Evolutionary conservation across 345 rosid species (phyloP), one percentile per base, ranked within the genome.

Genomic region (Linum lewisii): DNA sequence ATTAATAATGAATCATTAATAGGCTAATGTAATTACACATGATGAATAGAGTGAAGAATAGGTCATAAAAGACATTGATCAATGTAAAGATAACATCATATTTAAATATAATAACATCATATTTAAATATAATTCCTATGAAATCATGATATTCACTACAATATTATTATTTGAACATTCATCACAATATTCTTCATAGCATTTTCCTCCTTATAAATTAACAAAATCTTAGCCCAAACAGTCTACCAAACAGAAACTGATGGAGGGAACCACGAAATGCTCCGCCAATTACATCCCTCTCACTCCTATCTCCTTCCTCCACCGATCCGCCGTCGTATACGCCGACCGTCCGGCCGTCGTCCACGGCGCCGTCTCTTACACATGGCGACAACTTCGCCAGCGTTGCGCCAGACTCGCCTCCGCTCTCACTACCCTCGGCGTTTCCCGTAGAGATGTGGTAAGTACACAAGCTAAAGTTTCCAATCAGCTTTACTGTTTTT

Each of bases 351-450:
- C 64, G 61, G 75, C 89, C 24, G 25, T 84, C 36, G 77, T 79
- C 38, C 69, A 77, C 62, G 82, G 82, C 8, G 79, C 69, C 51
- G 71, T 81, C 69, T 58, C 51, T 60, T 79, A 65, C 72, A 84
- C 89, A 0, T 84, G 89, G 89, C 32, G 38, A 51, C 69, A 81
- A 61, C 79, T 85, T 3, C 78, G 24, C 57, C 67, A 69, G 54
- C 65, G 89, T 67, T 84, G 89, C 69, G 14, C 79, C 69, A 78
- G 62, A 64, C 86, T 84, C 51, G 89, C 89, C 44, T 81, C 89
- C 59, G 81, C 81, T 36, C 81, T 84, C 57, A 42, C 71, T 61
- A 65, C 54, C 34, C 75, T 77, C 20, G 84, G 84, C 26, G 63
- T 81, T 63, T 68, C 71, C 47, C 73, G 57, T 25, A 73, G 79